A percentile compares a stretch with the other conserved stretches of the same genome.
These are phyloP conservation scores for Oryza glumipatula DNA, from an alignment of 176 grass and related monocot species.

Conservation along the genomic window DNA sequence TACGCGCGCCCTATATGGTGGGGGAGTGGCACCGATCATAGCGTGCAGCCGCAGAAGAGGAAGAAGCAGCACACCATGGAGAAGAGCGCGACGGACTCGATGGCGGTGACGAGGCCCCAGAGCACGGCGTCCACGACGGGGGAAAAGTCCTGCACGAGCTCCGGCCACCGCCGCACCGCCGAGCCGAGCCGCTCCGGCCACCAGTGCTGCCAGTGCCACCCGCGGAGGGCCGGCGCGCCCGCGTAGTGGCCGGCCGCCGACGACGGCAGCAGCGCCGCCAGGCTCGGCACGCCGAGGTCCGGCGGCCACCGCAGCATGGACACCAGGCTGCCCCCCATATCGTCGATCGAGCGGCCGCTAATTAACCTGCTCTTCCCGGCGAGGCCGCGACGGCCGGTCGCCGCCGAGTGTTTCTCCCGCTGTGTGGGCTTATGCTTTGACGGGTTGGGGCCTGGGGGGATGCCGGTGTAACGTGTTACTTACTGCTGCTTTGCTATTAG, in stretches of 20 bases:
- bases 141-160: conserved; percentile 52
- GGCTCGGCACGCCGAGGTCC: conserved; percentile 55
- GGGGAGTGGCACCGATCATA: not conserved
- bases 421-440: not conserved
- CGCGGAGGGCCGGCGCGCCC: conserved; percentile 10
- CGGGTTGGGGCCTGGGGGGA: not conserved
- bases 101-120: conserved; percentile 69
- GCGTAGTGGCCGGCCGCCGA: conserved; percentile 11
- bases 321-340: conserved; percentile 72
- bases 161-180: conserved; percentile 53
- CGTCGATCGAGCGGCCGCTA: not conserved
- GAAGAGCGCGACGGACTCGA: conserved; percentile 78
- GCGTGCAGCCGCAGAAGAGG: conserved; percentile 85
- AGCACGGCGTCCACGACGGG: conserved; percentile 57
- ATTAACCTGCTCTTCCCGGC: no score
- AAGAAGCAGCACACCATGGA: conserved; percentile 85
- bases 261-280: conserved; percentile 38
- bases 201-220: conserved; percentile 35
- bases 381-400: no score
- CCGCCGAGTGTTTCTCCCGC: not conserved
- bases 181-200: conserved; percentile 38
- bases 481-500: not conserved
- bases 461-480: conserved; percentile 28
- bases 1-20: not conserved
- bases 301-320: conserved; percentile 71